These are phyloP conservation scores for Quercus agrifolia DNA, from an alignment of 306 rosid species.

Conservation along the genomic window DNA sequence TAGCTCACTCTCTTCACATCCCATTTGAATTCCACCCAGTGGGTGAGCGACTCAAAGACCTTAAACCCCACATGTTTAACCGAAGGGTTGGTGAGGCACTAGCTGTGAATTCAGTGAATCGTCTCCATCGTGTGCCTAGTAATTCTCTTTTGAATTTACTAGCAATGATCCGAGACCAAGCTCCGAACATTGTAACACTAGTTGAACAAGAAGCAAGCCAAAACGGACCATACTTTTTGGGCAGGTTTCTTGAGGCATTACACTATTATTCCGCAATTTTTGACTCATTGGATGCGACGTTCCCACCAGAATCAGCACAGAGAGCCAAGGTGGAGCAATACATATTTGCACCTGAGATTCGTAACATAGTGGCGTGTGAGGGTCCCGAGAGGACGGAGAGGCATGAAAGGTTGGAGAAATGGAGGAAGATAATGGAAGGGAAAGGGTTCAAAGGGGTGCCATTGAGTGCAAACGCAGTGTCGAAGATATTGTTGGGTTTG, in stretches of 20 bases:
- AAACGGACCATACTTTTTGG: slow-evolving; percentile 77
- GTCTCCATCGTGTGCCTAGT: slow-evolving; percentile 65
- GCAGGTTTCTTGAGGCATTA: slow-evolving; percentile 74
- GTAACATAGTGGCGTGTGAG: slow-evolving; percentile 81
- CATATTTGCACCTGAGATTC: slow-evolving; percentile 83
- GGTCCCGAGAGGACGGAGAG: slow-evolving; percentile 71
- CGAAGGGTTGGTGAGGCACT: slow-evolving; percentile 78
- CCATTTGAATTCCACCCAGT: slow-evolving; percentile 83
- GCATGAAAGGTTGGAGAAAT: slow-evolving; percentile 86
- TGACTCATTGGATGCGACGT: slow-evolving; percentile 85
- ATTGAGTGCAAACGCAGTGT: slow-evolving; percentile 82
- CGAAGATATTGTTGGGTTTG: slow-evolving; percentile 73
- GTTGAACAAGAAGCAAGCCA: slow-evolving; percentile 95
- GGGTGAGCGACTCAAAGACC: slow-evolving; percentile 65
- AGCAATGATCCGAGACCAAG: slow-evolving; percentile 77
- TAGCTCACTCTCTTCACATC: slow-evolving; percentile 77
- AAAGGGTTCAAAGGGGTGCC: slow-evolving; percentile 74
- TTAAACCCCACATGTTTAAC: slow-evolving; percentile 77
- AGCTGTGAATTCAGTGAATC: slow-evolving; percentile 72
- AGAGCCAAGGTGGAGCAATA: slow-evolving; percentile 92
- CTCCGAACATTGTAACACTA: slow-evolving; percentile 67
- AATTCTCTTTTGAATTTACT: slow-evolving; percentile 51
- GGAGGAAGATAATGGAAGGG: slow-evolving; percentile 91
- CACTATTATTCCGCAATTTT: slow-evolving; percentile 85
- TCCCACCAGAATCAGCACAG: slow-evolving; percentile 70